Percentiles rank a stretch among this genome's conserved stretches.
Evolutionary conservation across 495 filamentous ascomycete genomes (phyloP).

Genomic region (Talaromyces borbonicus): DNA sequence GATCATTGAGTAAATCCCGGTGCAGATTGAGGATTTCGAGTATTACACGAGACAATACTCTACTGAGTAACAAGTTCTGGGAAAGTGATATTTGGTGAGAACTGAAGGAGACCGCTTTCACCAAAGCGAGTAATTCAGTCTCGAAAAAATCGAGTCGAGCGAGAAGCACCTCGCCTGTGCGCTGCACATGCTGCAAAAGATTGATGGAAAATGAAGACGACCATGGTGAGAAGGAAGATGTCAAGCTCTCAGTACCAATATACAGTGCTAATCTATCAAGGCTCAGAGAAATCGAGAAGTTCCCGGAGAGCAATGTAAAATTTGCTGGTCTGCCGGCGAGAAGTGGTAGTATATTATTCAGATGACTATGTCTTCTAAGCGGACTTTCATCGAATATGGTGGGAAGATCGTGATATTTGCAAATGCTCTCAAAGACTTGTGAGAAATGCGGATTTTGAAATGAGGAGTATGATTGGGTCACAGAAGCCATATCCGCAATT

Average conservation of each 20-base stretch:
- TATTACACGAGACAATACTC: conserved; percentile 39
- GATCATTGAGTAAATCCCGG: conserved; percentile 24
- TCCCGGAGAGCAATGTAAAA: conserved; percentile 21
- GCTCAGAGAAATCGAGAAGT: conserved; percentile 24
- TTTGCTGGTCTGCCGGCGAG: conserved; percentile 32
- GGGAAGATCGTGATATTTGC: conserved; percentile 48
- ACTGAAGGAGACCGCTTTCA: conserved; percentile 40
- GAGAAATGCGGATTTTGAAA: conserved; percentile 41
- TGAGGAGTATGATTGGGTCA: conserved; percentile 26
- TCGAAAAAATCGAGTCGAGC: conserved; percentile 55
- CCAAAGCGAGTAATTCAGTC: conserved; percentile 52
- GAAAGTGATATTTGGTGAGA: conserved; percentile 36
- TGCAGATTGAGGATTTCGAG: conserved; percentile 37
- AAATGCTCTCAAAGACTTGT: conserved; percentile 53
- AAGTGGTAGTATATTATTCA: conserved; percentile 24
- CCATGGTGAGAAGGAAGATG: conserved; percentile 29
- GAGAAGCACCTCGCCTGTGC: conserved; percentile 43
- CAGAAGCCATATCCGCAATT: conserved; percentile 44
- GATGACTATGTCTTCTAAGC: conserved; percentile 12
- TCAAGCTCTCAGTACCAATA: conserved; percentile 20
- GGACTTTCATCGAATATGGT: conserved; percentile 12
- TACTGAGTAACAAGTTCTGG: conserved; percentile 35
- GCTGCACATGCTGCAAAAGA: conserved; percentile 45
- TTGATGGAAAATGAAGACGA: conserved; percentile 44
- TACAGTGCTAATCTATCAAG: conserved; percentile 31